These are phyloP conservation scores for Aspergillus quadrilineatus DNA, from an alignment of 2,329 filamentous ascomycete species.

Conservation along the genomic window DNA sequence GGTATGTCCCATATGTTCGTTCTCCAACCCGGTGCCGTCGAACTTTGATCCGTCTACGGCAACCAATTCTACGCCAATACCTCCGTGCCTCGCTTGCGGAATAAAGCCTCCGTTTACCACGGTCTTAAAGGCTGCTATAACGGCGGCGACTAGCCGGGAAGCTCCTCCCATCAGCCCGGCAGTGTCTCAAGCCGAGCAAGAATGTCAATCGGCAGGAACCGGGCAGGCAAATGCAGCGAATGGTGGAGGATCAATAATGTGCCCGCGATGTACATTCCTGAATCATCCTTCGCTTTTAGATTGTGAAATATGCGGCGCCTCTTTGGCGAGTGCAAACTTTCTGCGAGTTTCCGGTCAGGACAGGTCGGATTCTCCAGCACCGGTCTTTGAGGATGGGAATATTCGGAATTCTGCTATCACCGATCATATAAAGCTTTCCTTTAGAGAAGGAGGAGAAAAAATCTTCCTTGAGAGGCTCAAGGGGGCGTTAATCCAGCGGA, in stretches of 20 bases:
- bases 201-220: slow-evolving; percentile 5
- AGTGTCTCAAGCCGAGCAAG: slow-evolving; percentile 5
- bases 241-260: slow-evolving; percentile 45
- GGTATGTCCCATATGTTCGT: slow-evolving; percentile 95
- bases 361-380: slow-evolving; percentile 76
- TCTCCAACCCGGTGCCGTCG: slow-evolving; percentile 86
- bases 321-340: slow-evolving; percentile 60
- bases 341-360: slow-evolving; percentile 30
- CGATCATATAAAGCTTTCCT: slow-evolving; percentile 87
- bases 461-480: slow-evolving; percentile 89
- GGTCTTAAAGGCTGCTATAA: slow-evolving; percentile 82
- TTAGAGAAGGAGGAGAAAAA: slow-evolving; percentile 83
- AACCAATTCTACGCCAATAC: slow-evolving; percentile 73
- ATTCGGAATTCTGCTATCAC: slow-evolving; percentile 58
- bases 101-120: slow-evolving; percentile 85
- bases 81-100: slow-evolving; percentile 87
- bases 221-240: slow-evolving; percentile 6
- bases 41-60: slow-evolving; percentile 88
- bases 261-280: slow-evolving; percentile 86
- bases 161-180: slow-evolving; percentile 15
- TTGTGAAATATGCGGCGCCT: slow-evolving; percentile 88
- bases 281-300: slow-evolving; percentile 84
- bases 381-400: slow-evolving; percentile 53
- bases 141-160: slow-evolving; percentile 60
- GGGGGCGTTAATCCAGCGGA: slow-evolving; percentile 81